Base-by-base conservation (phyloP, 345 rosid genomes). In the Arabis alpina region DNA sequence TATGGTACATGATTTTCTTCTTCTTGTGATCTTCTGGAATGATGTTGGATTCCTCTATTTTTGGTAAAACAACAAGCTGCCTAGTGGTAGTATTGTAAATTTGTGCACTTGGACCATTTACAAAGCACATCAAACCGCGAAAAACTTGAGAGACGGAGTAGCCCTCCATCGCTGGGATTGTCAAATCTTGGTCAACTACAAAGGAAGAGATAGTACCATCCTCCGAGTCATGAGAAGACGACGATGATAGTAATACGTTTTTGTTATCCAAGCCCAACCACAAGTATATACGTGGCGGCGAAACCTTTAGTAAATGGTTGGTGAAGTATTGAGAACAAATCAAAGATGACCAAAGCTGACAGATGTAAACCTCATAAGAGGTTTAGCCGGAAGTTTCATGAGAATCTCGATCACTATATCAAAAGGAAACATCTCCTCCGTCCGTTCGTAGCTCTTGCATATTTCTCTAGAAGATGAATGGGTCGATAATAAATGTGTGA, bases 31-130 rank as follows among this genome's bases (percentile, higher is more conserved):
- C n/a, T n/a, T n/a, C 30, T 47, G 2, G 30, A 25, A 69, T 48
- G 36, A 45, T 23, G 19, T n/a, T 30, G 6, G 71, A 66, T 39
- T 16, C 44, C 12, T 57, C 15, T 57, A 57, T 57, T 10, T 6
- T 53, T 2, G 68, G 67, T 43, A 71, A 71, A 36, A 52, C 34
- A 1, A 71, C 61, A 41, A 40, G 25, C 10, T 71, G 54, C 15
- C 61, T 61, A 42, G 75, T 70, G 44, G 27, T 9, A 16, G 45
- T 61, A 54, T 71, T 71, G 0, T 61, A 61, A 51, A 71, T 71
- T 15, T 16, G 5, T 4, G 53, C 53, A 8, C 9, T 30, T 28
- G 5, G 1, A 3, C 8, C 10, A 0, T 70, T 24, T 13, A 3
- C 2, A 16, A 70, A 27, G 6, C 51, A 40, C 66, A 30, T 60